Conservation (phyloP, 495 filamentous ascomycete species). For the Emericellopsis terricola region DNA sequence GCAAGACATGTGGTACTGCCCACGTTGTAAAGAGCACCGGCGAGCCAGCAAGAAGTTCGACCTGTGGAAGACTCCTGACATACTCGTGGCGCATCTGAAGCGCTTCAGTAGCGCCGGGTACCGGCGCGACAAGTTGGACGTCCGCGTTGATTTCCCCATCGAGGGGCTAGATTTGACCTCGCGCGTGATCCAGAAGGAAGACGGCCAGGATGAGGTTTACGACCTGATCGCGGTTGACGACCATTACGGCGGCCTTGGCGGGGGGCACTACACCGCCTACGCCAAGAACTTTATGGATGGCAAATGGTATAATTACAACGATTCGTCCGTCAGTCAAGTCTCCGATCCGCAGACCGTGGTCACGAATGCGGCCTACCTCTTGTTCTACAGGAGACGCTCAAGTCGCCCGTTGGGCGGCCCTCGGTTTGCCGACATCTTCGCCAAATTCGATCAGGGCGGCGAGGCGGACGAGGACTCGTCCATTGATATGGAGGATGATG, state of each 20-base stretch:
- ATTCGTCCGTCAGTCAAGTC: slow-evolving; percentile 42
- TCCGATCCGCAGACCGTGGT: slow-evolving; percentile 37
- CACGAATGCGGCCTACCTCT: slow-evolving; percentile 62
- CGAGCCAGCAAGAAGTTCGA: slow-evolving; percentile 91
- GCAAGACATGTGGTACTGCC: slow-evolving; percentile 93
- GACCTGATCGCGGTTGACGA: slow-evolving; percentile 92
- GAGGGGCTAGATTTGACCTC: slow-evolving; percentile 68
- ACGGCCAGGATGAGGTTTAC: slow-evolving; percentile 66
- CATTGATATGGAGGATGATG: background rate
- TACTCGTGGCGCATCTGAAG: slow-evolving; percentile 81
- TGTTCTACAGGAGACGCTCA: slow-evolving; percentile 89
- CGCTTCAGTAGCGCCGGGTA: slow-evolving; percentile 66
- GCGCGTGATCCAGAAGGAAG: slow-evolving; percentile 57
- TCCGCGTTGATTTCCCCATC: slow-evolving; percentile 79
- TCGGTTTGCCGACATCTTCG: slow-evolving; percentile 47
- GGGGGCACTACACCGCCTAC: slow-evolving; percentile 89
- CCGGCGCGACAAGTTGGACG: slow-evolving; percentile 75
- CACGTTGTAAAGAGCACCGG: slow-evolving; percentile 81
- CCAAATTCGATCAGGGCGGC: slow-evolving; percentile 27
- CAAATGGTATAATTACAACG: slow-evolving; percentile 90
- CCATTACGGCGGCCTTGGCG: slow-evolving; percentile 79
- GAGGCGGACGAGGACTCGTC: slow-evolving; percentile 12
- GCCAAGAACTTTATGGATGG: slow-evolving; percentile 78
- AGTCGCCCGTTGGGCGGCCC: slow-evolving; percentile 56
- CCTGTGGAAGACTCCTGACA: slow-evolving; percentile 89